Percentiles rank a stretch among this genome's conserved stretches.
These are phyloP conservation scores for Fusarium temperatum DNA, from an alignment of 2,329 filamentous ascomycete genomes.

Conservation along the genomic window DNA sequence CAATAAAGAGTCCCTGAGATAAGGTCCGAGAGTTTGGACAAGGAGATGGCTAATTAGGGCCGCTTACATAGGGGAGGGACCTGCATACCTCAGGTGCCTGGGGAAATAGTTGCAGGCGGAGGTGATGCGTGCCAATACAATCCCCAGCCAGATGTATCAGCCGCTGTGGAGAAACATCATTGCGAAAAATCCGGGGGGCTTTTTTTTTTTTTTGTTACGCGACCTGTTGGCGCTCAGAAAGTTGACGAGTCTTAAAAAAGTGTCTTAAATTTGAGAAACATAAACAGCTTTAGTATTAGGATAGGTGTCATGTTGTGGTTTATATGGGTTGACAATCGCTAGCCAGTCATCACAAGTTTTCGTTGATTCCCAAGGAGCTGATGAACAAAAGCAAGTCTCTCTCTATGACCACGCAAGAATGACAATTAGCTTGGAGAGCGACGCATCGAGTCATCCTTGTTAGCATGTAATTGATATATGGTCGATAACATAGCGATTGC, in stretches of 20 bases:
- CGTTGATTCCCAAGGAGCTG: neutral
- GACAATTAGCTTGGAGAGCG: neutral
- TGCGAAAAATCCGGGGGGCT: slow-evolving; percentile 36
- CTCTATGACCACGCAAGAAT: neutral
- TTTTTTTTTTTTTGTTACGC: slow-evolving; percentile 21
- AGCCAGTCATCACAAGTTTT: neutral
- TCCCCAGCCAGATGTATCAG: slow-evolving; percentile 34
- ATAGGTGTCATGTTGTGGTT: neutral
- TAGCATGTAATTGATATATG: neutral
- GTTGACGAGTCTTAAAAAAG: slow-evolving; percentile 6
- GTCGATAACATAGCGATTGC: neutral
- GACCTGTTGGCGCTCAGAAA: slow-evolving; percentile 25
- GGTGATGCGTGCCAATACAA: slow-evolving; percentile 28
- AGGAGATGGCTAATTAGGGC: slow-evolving; percentile 26
- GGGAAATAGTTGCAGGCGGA: slow-evolving; percentile 27
- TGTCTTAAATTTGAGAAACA: neutral
- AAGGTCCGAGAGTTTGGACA: slow-evolving; percentile 16
- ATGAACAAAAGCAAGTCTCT: slow-evolving; percentile 10
- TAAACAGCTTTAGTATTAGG: slow-evolving; percentile 3
- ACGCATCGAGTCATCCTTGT: neutral
- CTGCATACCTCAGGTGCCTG: slow-evolving; percentile 21
- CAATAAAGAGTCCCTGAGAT: slow-evolving; percentile 29
- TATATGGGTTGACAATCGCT: neutral
- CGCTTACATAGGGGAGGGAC: slow-evolving; percentile 23
- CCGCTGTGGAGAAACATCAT: slow-evolving; percentile 37